Evolutionary conservation across 805 yeast genomes (phyloP).

Genomic region (Torulaspora gathmanii): DNA sequence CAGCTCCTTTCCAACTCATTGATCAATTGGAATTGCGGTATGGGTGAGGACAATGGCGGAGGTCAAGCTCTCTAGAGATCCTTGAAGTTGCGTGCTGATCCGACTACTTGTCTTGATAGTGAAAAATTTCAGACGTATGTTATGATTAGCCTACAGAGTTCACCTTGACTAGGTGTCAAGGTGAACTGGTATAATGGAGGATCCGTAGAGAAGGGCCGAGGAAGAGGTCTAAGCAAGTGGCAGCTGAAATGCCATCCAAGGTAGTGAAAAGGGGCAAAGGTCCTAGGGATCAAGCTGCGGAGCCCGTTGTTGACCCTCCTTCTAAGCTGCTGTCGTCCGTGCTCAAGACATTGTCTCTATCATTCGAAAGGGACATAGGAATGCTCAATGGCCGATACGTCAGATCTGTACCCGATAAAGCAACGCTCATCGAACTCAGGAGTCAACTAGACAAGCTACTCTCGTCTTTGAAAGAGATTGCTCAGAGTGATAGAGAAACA

Average conservation of each 20-base stretch:
- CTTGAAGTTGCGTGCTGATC: not conserved
- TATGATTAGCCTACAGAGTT: not conserved
- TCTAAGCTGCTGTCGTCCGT: slow-evolving; percentile 46
- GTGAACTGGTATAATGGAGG: not conserved
- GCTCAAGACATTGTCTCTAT: slow-evolving; percentile 46
- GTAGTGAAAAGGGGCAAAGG: slow-evolving; percentile 30
- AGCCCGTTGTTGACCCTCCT: slow-evolving; percentile 35
- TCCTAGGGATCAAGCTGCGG: slow-evolving; percentile 24
- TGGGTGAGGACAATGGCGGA: not conserved
- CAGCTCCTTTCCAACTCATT: not conserved
- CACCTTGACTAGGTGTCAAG: no score
- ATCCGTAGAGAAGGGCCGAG: not conserved
- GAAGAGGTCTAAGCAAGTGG: not conserved
- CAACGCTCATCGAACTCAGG: slow-evolving; percentile 43
- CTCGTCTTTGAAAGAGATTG: slow-evolving; percentile 22
- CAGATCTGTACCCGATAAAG: slow-evolving; percentile 39
- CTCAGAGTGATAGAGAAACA: slow-evolving; percentile 22
- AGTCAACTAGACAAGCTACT: slow-evolving; percentile 33
- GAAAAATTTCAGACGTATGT: slow-evolving; percentile 5
- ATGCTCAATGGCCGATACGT: slow-evolving; percentile 55
- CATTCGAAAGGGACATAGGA: slow-evolving; percentile 58
- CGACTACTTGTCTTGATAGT: not conserved
- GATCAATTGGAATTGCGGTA: not conserved
- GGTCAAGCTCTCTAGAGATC: not conserved
- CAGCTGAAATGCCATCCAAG: slow-evolving; percentile 6